phyloP scores from a whole-genome alignment of 1,284 basidiomycete genomes.

The Pyrrhoderma lamaoense region DNA sequence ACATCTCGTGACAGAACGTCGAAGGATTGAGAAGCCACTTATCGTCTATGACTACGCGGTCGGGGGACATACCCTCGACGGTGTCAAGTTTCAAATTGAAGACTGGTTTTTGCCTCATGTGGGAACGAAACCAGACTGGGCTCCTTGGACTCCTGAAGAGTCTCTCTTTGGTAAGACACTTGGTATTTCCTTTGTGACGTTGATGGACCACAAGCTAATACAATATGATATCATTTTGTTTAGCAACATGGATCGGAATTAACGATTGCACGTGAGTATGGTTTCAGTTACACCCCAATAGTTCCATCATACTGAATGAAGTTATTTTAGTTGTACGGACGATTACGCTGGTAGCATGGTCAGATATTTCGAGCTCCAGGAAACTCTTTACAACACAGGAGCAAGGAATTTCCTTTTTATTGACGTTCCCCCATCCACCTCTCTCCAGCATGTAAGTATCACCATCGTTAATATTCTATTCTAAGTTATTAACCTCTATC shows the following conservation, averaged over 20 bases:
- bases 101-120: conserved; percentile 31
- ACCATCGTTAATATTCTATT: neutral
- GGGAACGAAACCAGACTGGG: conserved; percentile 33
- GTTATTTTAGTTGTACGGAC: conserved; percentile 14
- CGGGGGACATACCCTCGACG: conserved; percentile 37
- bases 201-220: too few relatives aligned
- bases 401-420: conserved; percentile 60
- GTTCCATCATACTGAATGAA: neutral
- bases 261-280: conserved; percentile 50
- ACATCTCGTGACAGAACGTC: conserved; percentile 33
- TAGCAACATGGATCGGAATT: conserved; percentile 60
- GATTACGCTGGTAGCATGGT: conserved; percentile 22
- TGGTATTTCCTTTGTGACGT: too few relatives aligned
- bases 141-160: conserved; percentile 35
- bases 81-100: conserved; percentile 35
- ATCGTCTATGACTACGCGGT: conserved; percentile 46
- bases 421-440: conserved; percentile 54
- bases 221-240: neutral
- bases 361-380: conserved; percentile 37
- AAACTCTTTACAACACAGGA: conserved; percentile 39
- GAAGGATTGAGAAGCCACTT: conserved; percentile 25
- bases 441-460: conserved; percentile 35
- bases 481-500: neutral
- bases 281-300: neutral
- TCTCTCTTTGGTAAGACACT: conserved; percentile 44